Percentiles rank a stretch among this genome's conserved stretches.
Evolutionary conservation across 1,284 basidiomycete genomes (phyloP).

Genomic region (Rhodotorula sp.): DNA sequence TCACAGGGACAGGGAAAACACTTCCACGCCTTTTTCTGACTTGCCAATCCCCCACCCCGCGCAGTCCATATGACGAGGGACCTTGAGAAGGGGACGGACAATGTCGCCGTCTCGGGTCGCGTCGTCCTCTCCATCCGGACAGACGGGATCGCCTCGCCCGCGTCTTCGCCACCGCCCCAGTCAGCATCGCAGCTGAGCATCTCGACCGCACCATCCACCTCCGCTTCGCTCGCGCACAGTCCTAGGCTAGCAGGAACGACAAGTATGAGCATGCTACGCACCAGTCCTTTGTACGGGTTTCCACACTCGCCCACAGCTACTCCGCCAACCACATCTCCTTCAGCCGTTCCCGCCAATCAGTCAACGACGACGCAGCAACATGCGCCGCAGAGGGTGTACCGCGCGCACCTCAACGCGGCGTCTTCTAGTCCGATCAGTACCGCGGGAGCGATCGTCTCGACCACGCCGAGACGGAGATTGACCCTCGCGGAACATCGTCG

Average conservation of each 20-base stretch:
- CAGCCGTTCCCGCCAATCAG: no score
- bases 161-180: background rate
- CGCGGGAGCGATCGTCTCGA: background rate
- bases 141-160: constrained; percentile 52
- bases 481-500: constrained; percentile 35
- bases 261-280: background rate
- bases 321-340: background rate
- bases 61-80: constrained; percentile 61
- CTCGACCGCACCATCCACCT: background rate
- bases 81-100: constrained; percentile 80
- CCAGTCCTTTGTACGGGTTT: background rate
- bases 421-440: constrained; percentile 29
- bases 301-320: background rate
- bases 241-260: background rate
- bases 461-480: constrained; percentile 15
- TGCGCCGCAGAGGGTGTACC: no score
- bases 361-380: no score
- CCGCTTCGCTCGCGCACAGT: background rate
- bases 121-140: constrained; percentile 76
- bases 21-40: background rate
- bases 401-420: background rate
- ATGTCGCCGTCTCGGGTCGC: constrained; percentile 79
- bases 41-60: background rate
- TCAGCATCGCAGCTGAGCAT: background rate
- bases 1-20: no score